Conservation (phyloP, 1,284 basidiomycete species). For the Somion occarium region DNA sequence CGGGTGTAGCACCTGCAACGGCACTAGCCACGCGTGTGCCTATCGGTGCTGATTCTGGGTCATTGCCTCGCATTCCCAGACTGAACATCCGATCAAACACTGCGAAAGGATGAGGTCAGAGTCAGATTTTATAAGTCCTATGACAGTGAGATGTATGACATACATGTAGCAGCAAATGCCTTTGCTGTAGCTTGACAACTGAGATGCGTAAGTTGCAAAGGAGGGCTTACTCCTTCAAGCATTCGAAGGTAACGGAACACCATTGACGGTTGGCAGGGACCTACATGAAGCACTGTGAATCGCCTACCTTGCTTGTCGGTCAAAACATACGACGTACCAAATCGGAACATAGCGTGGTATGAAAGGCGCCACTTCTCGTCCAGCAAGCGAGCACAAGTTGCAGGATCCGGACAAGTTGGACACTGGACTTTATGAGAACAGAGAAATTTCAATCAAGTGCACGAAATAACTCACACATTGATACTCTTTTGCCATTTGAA, state of each 20-base stretch:
- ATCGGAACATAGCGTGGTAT: conserved; percentile 82
- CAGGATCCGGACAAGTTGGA: conserved; percentile 76
- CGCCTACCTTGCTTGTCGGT: background rate
- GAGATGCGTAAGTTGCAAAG: conserved; percentile 74
- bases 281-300: conserved; percentile 26
- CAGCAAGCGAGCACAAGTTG: conserved; percentile 77
- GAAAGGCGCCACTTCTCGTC: conserved; percentile 93
- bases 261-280: conserved; percentile 84
- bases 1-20: conserved; percentile 55
- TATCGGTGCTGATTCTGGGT: conserved; percentile 57
- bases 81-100: conserved; percentile 94
- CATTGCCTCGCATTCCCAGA: conserved; percentile 68
- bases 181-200: conserved; percentile 86
- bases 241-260: conserved; percentile 84
- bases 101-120: conserved; percentile 23
- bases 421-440: conserved; percentile 43
- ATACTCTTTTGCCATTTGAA: conserved; percentile 85
- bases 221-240: conserved; percentile 78
- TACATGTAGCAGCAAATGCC: conserved; percentile 78
- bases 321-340: conserved; percentile 46
- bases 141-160: conserved; percentile 21
- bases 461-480: conserved; percentile 63
- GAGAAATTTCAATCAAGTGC: background rate
- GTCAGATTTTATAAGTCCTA: background rate
- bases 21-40: conserved; percentile 41